Conservation (phyloP, 805 yeast species). For the Metschnikowia noctiluminum region DNA sequence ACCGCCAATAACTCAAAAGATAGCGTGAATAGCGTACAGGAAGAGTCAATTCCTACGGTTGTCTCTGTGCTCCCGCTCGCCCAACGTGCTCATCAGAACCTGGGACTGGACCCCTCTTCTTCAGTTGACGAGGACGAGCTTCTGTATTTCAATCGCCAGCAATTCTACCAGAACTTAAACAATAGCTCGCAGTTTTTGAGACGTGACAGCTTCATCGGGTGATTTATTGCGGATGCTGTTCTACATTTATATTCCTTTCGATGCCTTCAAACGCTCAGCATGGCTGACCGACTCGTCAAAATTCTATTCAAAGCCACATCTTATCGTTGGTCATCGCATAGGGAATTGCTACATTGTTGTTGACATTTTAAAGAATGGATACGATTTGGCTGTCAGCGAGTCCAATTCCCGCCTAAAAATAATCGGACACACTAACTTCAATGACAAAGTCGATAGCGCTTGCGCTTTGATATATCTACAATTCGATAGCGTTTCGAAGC, state of each 20-base stretch:
- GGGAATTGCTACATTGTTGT: conserved; percentile 23
- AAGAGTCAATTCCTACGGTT: not conserved
- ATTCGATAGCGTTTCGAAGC: not conserved
- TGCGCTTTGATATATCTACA: conserved; percentile 3
- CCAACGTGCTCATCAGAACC: not conserved
- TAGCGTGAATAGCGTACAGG: not conserved
- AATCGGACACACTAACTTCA: conserved; percentile 5
- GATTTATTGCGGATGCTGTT: conserved; percentile 17
- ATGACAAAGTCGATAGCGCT: not conserved
- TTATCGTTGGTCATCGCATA: conserved; percentile 26
- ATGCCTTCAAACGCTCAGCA: conserved; percentile 18
- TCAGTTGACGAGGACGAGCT: conserved; percentile 13
- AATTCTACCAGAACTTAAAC: conserved; percentile 30
- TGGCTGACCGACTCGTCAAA: conserved; percentile 11
- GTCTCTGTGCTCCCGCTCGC: not conserved
- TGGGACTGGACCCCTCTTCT: conserved; percentile 6
- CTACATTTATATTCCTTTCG: conserved; percentile 36
- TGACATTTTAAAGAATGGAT: conserved; percentile 1
- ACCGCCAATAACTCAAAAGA: not conserved
- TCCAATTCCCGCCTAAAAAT: conserved; percentile 4
- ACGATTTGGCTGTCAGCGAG: not conserved
- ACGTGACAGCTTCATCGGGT: conserved; percentile 35
- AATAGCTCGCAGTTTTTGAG: conserved; percentile 42
- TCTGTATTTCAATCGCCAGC: conserved; percentile 16
- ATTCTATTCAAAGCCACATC: conserved; percentile 1